Evolutionary conservation across 2,329 filamentous ascomycete genomes (phyloP).

Genomic region (Colletotrichum sp.): DNA sequence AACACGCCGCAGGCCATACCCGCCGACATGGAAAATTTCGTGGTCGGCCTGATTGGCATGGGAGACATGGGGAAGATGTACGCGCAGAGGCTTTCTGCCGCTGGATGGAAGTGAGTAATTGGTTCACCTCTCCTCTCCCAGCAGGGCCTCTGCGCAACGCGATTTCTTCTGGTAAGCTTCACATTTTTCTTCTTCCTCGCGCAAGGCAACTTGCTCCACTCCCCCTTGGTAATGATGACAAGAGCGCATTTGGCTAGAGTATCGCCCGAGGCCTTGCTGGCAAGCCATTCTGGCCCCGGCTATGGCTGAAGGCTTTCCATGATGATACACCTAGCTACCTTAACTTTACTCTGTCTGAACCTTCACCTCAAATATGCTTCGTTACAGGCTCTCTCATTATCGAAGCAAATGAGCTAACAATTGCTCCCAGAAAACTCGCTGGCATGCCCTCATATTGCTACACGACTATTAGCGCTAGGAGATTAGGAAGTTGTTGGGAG

Average conservation of each 20-base stretch:
- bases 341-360: constrained; percentile 82
- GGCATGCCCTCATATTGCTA: constrained; percentile 26
- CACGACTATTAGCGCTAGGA: neutral
- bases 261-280: constrained; percentile 70
- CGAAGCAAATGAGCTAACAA: constrained; percentile 20
- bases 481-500: neutral
- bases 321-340: constrained; percentile 99
- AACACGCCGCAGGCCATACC: constrained; percentile 30
- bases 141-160: constrained; percentile 7
- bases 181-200: constrained; percentile 4
- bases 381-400: constrained; percentile 11
- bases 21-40: constrained; percentile 68
- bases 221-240: constrained; percentile 82
- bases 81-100: constrained; percentile 82
- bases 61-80: constrained; percentile 99
- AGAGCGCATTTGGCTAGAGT: constrained; percentile 99
- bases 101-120: constrained; percentile 86
- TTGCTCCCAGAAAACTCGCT: constrained; percentile 27
- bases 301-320: constrained; percentile 74
- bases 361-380: constrained; percentile 24
- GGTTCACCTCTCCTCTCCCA: constrained; percentile 4
- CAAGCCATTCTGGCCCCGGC: constrained; percentile 78
- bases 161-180: constrained; percentile 41
- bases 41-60: constrained; percentile 96
- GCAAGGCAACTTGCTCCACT: neutral